These are phyloP conservation scores for Sporisorium sorghi DNA, from an alignment of 1,284 basidiomycete genomes.

Conservation along the genomic window DNA sequence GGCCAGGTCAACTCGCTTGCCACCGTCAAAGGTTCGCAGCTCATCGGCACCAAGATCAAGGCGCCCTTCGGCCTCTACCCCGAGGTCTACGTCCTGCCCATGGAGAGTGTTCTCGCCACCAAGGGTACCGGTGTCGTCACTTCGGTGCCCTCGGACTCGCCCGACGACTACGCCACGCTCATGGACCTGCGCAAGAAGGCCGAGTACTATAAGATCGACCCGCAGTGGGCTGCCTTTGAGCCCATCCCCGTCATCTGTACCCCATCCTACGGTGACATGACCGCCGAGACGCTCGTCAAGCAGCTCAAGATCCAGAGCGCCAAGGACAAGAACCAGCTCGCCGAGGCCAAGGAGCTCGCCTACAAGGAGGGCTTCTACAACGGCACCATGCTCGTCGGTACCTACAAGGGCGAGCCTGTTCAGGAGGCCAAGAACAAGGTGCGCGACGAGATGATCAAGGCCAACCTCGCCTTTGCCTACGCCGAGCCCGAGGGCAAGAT, in stretches of 20 bases:
- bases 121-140: slow-evolving; percentile 99
- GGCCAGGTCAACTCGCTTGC: slow-evolving; percentile 62
- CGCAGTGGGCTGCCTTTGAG: slow-evolving; percentile 86
- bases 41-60: slow-evolving; percentile 90
- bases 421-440: slow-evolving; percentile 93
- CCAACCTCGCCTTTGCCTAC: slow-evolving; percentile 85
- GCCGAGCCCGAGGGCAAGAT: slow-evolving; percentile 95
- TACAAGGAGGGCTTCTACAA: slow-evolving; percentile 99
- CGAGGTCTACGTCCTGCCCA: slow-evolving; percentile 94
- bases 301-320: slow-evolving; percentile 95
- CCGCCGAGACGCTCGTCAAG: slow-evolving; percentile 86
- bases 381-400: slow-evolving; percentile 88
- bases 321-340: slow-evolving; percentile 84
- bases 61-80: slow-evolving; percentile 86
- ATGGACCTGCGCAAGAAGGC: slow-evolving; percentile 96
- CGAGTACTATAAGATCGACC: slow-evolving; percentile 94
- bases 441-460: slow-evolving; percentile 83
- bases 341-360: slow-evolving; percentile 95
- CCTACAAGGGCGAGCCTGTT: slow-evolving; percentile 86
- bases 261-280: slow-evolving; percentile 89
- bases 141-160: slow-evolving; percentile 97
- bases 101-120: slow-evolving; percentile 94
- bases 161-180: slow-evolving; percentile 92
- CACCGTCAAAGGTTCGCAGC: slow-evolving; percentile 74
- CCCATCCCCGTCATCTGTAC: slow-evolving; percentile 90